These are phyloP conservation scores for Penicillium subrubescens DNA, from an alignment of 495 filamentous ascomycete species.

Conservation along the genomic window DNA sequence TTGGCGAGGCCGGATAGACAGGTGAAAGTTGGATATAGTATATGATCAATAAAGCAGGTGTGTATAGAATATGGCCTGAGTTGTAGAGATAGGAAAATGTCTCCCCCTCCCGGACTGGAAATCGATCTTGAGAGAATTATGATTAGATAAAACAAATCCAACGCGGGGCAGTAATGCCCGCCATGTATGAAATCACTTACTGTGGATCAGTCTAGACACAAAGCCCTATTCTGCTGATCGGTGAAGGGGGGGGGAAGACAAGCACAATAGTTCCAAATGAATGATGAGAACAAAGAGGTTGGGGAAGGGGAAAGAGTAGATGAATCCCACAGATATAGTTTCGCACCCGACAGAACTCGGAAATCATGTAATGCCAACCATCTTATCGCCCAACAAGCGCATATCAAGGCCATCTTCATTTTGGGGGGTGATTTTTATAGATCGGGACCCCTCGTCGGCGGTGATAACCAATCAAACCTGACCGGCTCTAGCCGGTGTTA, in stretches of 20 bases:
- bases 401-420: conserved; percentile 1
- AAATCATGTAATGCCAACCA: conserved; percentile 22
- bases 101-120: conserved; percentile 3
- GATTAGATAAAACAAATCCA: conserved; percentile 24
- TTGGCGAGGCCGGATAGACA: background rate
- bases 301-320: conserved; percentile 7
- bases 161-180: conserved; percentile 26
- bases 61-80: background rate
- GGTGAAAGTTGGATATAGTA: background rate
- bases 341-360: background rate
- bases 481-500: conserved; percentile 33
- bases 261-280: background rate
- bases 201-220: conserved; percentile 7
- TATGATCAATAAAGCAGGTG: background rate
- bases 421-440: conserved; percentile 22
- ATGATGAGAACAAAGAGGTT: conserved; percentile 7
- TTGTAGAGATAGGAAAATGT: conserved; percentile 5
- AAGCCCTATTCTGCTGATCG: conserved; percentile 14
- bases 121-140: conserved; percentile 1
- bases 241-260: conserved; percentile 3
- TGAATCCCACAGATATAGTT: conserved; percentile 13
- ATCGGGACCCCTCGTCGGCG: conserved; percentile 27
- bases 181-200: conserved; percentile 23
- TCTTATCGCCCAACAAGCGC: conserved; percentile 23
- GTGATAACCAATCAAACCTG: conserved; percentile 22